Conservation (phyloP, 495 filamentous ascomycete genomes). For the Talaromyces adpressus region DNA sequence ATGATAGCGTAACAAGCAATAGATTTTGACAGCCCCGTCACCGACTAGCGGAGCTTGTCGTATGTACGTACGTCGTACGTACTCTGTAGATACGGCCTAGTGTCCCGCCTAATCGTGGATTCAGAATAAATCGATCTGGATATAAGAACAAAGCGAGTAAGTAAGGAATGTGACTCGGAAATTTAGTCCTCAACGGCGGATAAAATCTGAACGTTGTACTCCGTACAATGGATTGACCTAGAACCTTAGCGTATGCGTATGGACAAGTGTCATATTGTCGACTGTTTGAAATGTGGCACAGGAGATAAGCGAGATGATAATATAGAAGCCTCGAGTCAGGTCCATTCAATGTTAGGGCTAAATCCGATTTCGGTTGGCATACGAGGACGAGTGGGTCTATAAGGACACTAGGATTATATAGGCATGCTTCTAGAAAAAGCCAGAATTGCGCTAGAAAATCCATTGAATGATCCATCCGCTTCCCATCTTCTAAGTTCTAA, state of each 20-base stretch:
- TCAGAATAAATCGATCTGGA: neutral
- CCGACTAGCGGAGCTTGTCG: neutral
- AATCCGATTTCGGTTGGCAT: neutral
- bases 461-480: neutral
- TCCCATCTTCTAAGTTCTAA: neutral
- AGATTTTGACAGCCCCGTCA: neutral
- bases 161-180: neutral
- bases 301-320: conserved; percentile 1
- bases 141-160: neutral
- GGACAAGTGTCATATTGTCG: neutral
- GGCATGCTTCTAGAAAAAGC: neutral
- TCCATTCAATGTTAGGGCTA: neutral
- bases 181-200: neutral
- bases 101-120: neutral
- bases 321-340: neutral
- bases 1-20: neutral
- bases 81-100: neutral
- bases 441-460: neutral
- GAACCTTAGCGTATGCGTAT: neutral
- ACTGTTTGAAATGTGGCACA: neutral
- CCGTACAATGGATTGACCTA: neutral
- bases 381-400: neutral
- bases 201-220: neutral
- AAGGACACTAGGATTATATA: neutral
- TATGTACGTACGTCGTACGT: neutral